Base-by-base conservation (phyloP, 148 eudicot genomes). In the Selenicereus undatus region DNA sequence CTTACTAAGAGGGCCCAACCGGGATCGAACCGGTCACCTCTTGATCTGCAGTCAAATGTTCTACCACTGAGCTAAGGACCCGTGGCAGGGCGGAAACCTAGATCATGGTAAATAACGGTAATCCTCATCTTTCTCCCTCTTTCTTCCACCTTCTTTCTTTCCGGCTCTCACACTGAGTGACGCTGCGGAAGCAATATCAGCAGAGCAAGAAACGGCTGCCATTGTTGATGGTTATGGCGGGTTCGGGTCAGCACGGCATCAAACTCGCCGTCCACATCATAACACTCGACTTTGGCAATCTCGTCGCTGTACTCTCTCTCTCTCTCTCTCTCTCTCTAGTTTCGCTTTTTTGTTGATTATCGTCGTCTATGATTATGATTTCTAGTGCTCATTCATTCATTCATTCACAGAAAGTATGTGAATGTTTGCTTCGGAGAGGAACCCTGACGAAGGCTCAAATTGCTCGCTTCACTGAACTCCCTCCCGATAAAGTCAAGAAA, bases 351-450 rank as follows among this genome's bases (percentile, higher is more conserved):
- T 6, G 27, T 64, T 64, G 6, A 22, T n/a, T 11, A 22, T 64
- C 27, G 26, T 64, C 68, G 27, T 64, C 68, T 24, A 26, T 22
- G 14, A 64, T 7, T 21, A 20, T 62, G n/a, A 18, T 62, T 8
- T 21, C 9, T 62, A 18, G 24, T 76, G 18, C 36, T 48, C 48
- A 24, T 39, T 76, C 14, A 45, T 54, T 52, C 16, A 30, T 80
- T 12, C 29, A n/a, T 76, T 64, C 27, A 71, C 95, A 96, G 99
- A 92, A 92, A 91, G 97, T 96, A 29, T 88, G 95, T 52, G 97
- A 92, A 72, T 92, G 98, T 84, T 90, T 96, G 68, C 88, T 94
- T 2, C 81, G 91, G 72, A 89, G 88, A 88, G 99, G 98, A 81
- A 87, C 86, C 79, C 86, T 91, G 82, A 66, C 90, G 4, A 84